phyloP scores from a whole-genome alignment of 495 filamentous ascomycete species.

The Aspergillus mulundensis region DNA sequence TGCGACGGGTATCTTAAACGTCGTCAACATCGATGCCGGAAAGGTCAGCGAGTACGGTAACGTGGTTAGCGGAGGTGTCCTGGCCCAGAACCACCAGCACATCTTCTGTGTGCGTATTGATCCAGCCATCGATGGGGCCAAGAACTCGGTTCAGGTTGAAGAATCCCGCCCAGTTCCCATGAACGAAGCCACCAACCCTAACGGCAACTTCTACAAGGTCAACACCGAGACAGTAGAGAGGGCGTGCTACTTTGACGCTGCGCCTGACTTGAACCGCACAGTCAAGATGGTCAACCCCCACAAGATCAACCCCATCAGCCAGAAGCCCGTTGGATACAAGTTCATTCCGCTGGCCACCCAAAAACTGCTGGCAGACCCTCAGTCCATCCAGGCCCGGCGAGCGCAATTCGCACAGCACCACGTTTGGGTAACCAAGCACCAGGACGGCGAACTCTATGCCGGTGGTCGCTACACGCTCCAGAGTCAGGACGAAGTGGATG shows the following conservation, averaged over 20 bases:
- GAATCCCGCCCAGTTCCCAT: constrained; percentile 72
- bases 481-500: constrained; percentile 55
- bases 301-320: constrained; percentile 68
- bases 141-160: constrained; percentile 67
- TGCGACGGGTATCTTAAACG: constrained; percentile 85
- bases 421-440: constrained; percentile 78
- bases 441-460: constrained; percentile 76
- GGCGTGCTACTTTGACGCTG: constrained; percentile 66
- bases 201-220: constrained; percentile 74
- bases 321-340: constrained; percentile 76
- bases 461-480: constrained; percentile 89
- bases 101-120: constrained; percentile 90
- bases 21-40: constrained; percentile 73
- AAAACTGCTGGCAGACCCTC: constrained; percentile 69
- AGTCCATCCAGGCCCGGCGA: constrained; percentile 68
- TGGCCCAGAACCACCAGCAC: constrained; percentile 83
- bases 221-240: constrained; percentile 55
- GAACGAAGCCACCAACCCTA: constrained; percentile 67
- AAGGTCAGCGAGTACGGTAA: constrained; percentile 66
- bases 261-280: constrained; percentile 60
- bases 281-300: constrained; percentile 79
- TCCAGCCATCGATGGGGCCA: constrained; percentile 72
- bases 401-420: constrained; percentile 86
- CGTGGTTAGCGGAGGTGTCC: constrained; percentile 79
- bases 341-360: constrained; percentile 73